phyloP scores from a whole-genome alignment of 2,329 filamentous ascomycete genomes.

The Plenodomus tracheiphilus region DNA sequence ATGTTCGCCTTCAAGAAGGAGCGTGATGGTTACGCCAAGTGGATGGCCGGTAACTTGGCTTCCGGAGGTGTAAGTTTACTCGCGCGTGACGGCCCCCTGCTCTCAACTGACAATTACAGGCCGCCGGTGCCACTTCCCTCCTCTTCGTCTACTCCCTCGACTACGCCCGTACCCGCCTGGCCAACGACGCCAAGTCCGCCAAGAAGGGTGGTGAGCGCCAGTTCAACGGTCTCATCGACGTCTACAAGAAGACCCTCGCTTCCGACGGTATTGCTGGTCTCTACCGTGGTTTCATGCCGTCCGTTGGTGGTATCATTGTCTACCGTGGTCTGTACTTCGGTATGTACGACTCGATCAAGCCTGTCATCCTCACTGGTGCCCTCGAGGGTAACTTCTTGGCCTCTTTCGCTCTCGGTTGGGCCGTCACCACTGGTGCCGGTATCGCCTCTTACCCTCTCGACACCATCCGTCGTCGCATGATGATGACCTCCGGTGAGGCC shows the following conservation, averaged over 20 bases:
- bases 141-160: conserved; percentile 99
- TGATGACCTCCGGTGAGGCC: conserved; percentile 97
- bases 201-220: conserved; percentile 97
- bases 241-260: conserved; percentile 99
- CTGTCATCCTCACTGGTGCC: conserved; percentile 85
- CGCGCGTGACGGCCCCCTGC: too few species aligned
- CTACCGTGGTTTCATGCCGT: conserved; percentile 99
- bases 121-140: conserved; percentile 98
- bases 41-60: conserved; percentile 99
- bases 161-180: conserved; percentile 99
- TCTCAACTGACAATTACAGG: conserved; percentile 53
- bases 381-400: conserved; percentile 99
- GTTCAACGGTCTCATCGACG: conserved; percentile 99
- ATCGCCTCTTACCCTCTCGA: conserved; percentile 99
- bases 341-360: conserved; percentile 99
- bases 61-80: conserved; percentile 88
- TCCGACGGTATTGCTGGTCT: conserved; percentile 99
- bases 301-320: conserved; percentile 97
- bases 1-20: conserved; percentile 99
- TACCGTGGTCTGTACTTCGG: conserved; percentile 99
- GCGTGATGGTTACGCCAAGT: conserved; percentile 95
- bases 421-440: conserved; percentile 99
- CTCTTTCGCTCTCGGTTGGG: conserved; percentile 98
- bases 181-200: conserved; percentile 99
- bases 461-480: conserved; percentile 99